Conservation (phyloP, 495 filamentous ascomycete species). For the Filosporella fistucella region DNA sequence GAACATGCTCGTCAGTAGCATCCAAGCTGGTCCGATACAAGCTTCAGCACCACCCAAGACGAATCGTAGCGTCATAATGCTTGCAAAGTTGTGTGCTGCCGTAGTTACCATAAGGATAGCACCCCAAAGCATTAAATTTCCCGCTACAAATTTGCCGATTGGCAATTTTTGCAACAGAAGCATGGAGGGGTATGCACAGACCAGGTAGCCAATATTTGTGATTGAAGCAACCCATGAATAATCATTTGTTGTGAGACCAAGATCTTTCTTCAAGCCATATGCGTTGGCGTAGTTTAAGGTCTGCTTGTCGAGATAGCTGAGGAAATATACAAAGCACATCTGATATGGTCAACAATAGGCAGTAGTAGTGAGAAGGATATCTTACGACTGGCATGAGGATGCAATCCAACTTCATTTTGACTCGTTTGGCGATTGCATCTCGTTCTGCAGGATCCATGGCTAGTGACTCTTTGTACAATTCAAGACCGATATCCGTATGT, state of each 20-base stretch:
- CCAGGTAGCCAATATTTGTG: constrained; percentile 27
- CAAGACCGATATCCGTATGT: too few relatives aligned
- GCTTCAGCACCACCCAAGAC: constrained; percentile 6
- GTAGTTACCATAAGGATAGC: background rate
- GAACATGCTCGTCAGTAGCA: background rate
- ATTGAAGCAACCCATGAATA: constrained; percentile 15
- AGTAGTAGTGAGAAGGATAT: too few relatives aligned
- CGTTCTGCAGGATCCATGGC: too few relatives aligned
- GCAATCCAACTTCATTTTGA: too few relatives aligned
- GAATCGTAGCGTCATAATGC: constrained; percentile 10
- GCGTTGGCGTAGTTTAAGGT: constrained; percentile 39
- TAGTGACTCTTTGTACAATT: too few relatives aligned
- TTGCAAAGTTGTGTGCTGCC: constrained; percentile 10
- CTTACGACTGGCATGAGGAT: too few relatives aligned
- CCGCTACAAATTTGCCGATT: constrained; percentile 36
- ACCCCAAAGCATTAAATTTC: constrained; percentile 3
- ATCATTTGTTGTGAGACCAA: constrained; percentile 19
- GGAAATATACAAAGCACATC: too few relatives aligned
- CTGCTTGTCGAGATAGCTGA: constrained; percentile 21
- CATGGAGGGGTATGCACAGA: constrained; percentile 41
- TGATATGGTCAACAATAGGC: too few relatives aligned
- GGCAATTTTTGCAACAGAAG: constrained; percentile 38
- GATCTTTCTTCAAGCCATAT: constrained; percentile 33
- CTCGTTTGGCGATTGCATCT: too few relatives aligned
- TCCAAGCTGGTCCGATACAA: background rate